A percentile compares a stretch with the other conserved stretches of the same genome.
Conservation (phyloP, 1,284 basidiomycete genomes). For the Laetiporus sulphureus region DNA sequence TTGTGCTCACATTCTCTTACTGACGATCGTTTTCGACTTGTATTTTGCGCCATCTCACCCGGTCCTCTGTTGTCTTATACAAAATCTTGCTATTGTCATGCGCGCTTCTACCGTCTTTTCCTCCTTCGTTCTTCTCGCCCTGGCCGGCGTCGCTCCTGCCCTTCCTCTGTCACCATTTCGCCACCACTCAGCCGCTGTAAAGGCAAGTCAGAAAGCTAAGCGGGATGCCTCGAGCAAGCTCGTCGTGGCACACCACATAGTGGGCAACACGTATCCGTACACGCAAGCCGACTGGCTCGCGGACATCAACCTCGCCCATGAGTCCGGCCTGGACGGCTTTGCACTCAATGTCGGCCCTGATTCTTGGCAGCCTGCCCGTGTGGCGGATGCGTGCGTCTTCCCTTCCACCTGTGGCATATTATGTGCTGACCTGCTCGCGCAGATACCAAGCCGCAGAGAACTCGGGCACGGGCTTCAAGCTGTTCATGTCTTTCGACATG, state of each 20-base stretch:
- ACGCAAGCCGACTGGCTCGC: constrained; percentile 46
- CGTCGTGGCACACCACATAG: constrained; percentile 62
- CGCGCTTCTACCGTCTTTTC: constrained; percentile 2
- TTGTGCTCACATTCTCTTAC: background rate
- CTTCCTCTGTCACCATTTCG: constrained; percentile 1
- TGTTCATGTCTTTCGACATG: constrained; percentile 82
- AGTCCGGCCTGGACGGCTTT: constrained; percentile 60
- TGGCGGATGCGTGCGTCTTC: constrained; percentile 55
- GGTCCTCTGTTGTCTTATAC: constrained; percentile 1
- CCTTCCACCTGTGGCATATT: background rate
- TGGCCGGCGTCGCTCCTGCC: too few species aligned
- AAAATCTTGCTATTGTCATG: too few species aligned
- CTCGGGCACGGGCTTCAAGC: constrained; percentile 57
- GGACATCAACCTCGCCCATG: constrained; percentile 52
- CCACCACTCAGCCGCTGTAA: constrained; percentile 1
- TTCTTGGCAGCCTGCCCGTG: constrained; percentile 56
- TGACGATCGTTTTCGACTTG: background rate
- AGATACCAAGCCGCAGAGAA: constrained; percentile 51
- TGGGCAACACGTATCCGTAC: constrained; percentile 65
- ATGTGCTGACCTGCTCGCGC: constrained; percentile 9
- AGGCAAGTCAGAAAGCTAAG: too few species aligned
- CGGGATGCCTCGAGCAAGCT: constrained; percentile 31
- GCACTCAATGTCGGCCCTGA: constrained; percentile 64
- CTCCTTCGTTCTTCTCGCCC: background rate
- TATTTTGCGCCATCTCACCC: constrained; percentile 1